Conservation (phyloP, 495 filamentous ascomycete species). For the Penicillium antarcticum region DNA sequence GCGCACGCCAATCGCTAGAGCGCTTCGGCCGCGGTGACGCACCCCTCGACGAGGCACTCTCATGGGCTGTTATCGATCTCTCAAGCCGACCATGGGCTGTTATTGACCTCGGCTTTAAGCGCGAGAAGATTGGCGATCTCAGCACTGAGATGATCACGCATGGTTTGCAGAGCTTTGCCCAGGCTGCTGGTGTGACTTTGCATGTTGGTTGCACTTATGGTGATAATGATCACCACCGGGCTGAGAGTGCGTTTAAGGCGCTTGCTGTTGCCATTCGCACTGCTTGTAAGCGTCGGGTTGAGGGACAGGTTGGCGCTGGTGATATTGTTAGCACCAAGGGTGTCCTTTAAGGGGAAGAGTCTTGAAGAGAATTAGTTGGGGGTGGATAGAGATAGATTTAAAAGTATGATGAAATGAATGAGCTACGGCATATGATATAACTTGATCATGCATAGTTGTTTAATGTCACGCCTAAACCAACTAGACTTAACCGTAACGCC, state of each 20-base stretch:
- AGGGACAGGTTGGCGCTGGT: conserved; percentile 73
- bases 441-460: too few relatives aligned
- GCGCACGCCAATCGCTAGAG: conserved; percentile 71
- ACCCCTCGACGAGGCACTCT: conserved; percentile 92
- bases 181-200: conserved; percentile 84
- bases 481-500: neutral
- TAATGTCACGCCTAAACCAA: neutral
- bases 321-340: conserved; percentile 96
- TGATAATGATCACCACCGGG: conserved; percentile 92
- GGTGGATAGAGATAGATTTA: neutral
- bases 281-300: conserved; percentile 68
- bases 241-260: conserved; percentile 97
- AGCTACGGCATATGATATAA: neutral
- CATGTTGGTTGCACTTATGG: conserved; percentile 88
- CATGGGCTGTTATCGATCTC: conserved; percentile 89
- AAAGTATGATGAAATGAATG: neutral
- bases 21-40: conserved; percentile 89
- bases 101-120: conserved; percentile 71
- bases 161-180: conserved; percentile 88
- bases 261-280: conserved; percentile 76
- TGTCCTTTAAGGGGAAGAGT: conserved; percentile 48
- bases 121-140: conserved; percentile 90
- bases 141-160: conserved; percentile 97
- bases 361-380: neutral
- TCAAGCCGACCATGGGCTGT: conserved; percentile 86